phyloP scores from a whole-genome alignment of 164 flowering plant species.

The Vitis rupestris region DNA sequence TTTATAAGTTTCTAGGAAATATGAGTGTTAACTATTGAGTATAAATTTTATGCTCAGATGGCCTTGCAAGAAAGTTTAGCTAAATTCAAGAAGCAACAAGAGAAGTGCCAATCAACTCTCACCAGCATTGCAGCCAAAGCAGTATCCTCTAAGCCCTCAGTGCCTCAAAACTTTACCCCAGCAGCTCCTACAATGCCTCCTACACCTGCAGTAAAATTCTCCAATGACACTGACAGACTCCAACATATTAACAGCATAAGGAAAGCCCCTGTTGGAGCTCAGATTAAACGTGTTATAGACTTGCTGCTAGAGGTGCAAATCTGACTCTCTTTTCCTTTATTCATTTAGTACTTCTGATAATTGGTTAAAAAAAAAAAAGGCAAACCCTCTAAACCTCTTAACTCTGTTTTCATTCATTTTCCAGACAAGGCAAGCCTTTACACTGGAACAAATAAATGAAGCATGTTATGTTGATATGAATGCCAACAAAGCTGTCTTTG shows the following conservation, averaged over 20 bases:
- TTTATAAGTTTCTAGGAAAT: too few species aligned
- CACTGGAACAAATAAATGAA: conserved; percentile 67
- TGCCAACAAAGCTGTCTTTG: conserved; percentile 67
- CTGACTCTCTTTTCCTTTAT: not conserved
- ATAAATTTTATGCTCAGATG: conserved; percentile 24
- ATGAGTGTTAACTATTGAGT: too few species aligned
- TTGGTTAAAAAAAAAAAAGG: too few species aligned
- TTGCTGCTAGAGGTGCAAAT: conserved; percentile 50
- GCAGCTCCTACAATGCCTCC: conserved; percentile 27
- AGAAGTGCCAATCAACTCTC: conserved; percentile 55
- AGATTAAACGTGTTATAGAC: conserved; percentile 70
- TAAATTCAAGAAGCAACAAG: conserved; percentile 61
- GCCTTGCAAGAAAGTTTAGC: conserved; percentile 47
- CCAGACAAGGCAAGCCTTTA: conserved; percentile 63
- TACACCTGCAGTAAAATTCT: conserved; percentile 54
- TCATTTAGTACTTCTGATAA: too few species aligned
- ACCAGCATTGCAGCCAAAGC: conserved; percentile 43
- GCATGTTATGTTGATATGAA: conserved; percentile 58
- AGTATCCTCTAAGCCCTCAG: conserved; percentile 26
- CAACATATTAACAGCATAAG: conserved; percentile 64
- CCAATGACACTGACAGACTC: conserved; percentile 69
- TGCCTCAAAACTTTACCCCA: conserved; percentile 25
- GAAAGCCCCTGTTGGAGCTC: conserved; percentile 70
- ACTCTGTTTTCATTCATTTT: not conserved
- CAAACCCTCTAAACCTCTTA: too few species aligned